Base-by-base conservation (phyloP, 371 early-diverging fungal genomes). In the Actinomucor elegans region DNA sequence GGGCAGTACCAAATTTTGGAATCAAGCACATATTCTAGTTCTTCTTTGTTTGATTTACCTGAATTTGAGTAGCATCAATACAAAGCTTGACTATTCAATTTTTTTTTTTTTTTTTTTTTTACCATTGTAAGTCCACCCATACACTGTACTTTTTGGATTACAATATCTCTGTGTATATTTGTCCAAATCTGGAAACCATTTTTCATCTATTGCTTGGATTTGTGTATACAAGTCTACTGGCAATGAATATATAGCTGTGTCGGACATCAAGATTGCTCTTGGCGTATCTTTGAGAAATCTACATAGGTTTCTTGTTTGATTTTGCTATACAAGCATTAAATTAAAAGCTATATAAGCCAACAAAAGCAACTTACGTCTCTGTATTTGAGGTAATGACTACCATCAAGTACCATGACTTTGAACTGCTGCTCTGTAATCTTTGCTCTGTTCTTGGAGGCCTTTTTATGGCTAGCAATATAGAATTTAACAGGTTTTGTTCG, bases 171-270 rank as follows among this genome's bases (percentile, higher is more conserved):
- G 56, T 8, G 79, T 77, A 67, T 72, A 91, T 23, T 66, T 54
- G 10, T 44, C 27, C 17, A 75, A 57, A 12, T 43, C 61, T 0
- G 70, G 52, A 59, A 83, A 86, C 2, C 71, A 8, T 3, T 40
- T 45, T 21, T 64, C 64, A 29, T 68, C 48, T 20, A 88, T 44
- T 0, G 76, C 66, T n/a, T 45, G 50, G 15, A 90, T 55, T 42
- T 81, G 81, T 8, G 85, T 57, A 54, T 59, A 90, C 6, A 91
- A 61, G 46, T 89, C 89, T 0, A 75, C 36, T 3, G 90, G 88
- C 38, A 82, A 67, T 24, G 81, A 77, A 11, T 81, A 59, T 2
- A 80, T 78, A 8, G 89, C 86, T 15, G 85, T 86, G 5, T 87
- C 88, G 1, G 75, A 59, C 2, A 82, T 50, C 0, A 85, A 44